Conservation (phyloP, 805 yeast genomes). For the Zygotorulaspora chibaensis region DNA sequence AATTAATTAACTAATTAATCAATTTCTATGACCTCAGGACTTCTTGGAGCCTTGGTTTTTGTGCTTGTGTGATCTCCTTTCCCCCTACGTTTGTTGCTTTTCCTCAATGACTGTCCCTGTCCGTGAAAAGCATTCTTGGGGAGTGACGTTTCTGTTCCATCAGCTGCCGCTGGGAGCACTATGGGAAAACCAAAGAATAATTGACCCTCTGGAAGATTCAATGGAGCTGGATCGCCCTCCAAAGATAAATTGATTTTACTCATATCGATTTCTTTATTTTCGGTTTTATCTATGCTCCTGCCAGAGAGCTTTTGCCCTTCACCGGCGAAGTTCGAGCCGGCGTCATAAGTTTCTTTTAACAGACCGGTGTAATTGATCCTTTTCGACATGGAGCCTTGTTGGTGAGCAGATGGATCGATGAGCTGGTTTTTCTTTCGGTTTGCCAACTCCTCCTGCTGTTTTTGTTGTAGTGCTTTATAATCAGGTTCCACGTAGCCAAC, state of each 20-base stretch:
- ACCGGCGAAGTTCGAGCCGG: constrained; percentile 45
- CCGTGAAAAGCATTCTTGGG: constrained; percentile 46
- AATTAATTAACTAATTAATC: constrained; percentile 40
- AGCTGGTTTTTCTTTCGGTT: constrained; percentile 30
- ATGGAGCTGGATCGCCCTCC: constrained; percentile 64
- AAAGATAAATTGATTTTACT: constrained; percentile 45
- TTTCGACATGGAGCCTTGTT: constrained; percentile 72
- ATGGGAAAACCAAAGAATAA: constrained; percentile 92
- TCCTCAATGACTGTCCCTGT: constrained; percentile 71
- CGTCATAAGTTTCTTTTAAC: constrained; percentile 41
- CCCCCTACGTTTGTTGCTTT: constrained; percentile 65
- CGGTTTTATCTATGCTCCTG: constrained; percentile 35
- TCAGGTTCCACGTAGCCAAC: constrained; percentile 97
- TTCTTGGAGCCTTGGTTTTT: constrained; percentile 55
- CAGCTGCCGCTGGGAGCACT: constrained; percentile 40
- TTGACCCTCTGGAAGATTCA: constrained; percentile 76
- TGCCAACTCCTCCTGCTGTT: constrained; percentile 27
- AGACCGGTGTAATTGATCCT: constrained; percentile 54
- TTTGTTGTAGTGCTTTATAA: constrained; percentile 37
- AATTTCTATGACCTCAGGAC: constrained; percentile 78
- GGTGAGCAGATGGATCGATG: constrained; percentile 33
- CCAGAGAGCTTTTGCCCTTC: constrained; percentile 72
- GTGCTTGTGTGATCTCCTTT: constrained; percentile 47
- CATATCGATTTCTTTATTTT: constrained; percentile 12
- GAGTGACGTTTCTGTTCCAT: constrained; percentile 31